Base-by-base conservation (phyloP, 2,329 filamentous ascomycete species). In the Fusarium metavorans region DNA sequence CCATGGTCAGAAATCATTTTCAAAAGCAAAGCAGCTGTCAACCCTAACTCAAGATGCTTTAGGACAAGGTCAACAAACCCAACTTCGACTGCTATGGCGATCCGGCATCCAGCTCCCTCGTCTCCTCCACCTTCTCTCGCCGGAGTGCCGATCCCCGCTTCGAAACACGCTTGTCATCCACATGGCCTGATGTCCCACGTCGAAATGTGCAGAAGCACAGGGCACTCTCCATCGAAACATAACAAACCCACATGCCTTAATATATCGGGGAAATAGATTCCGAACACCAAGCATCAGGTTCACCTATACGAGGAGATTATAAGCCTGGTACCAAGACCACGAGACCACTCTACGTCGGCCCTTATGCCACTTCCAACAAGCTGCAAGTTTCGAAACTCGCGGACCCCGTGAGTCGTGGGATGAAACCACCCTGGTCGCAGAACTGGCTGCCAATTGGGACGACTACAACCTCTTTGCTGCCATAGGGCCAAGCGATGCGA, bases 211-310 rank as follows among this genome's bases (percentile, higher is more conserved):
- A 56, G 58, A 54, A 75, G 72, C 72, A 73, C 72, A 63, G 72
- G 50, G 69, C 72, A 75, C 57, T 67, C 43, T 50, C 68, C 71
- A 57, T 72, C 39, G 62, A 74, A 75, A 74, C 72, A 75, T 67
- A 48, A 71, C 30, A 70, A 67, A 59, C 30, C 69, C 58, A 60
- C 65, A 70, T 43, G 72, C 72, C 69, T 73, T 67, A 65, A 73
- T 68, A 73, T 74, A 48, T 41, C 70, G 73, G 73, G 67, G 62
- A 73, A 75, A 73, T 75, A 75, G 45, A 70, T 73, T 75, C 72
- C 72, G 72, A 62, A 59, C 48, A 45, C 60, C 30, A 71, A 64
- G 64, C 68, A 32, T 61, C 56, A 71, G 59, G 41, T 59, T 66
- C n/a, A 54, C 65, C 41, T 23, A 67, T 70, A 67, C 62, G 59